These are phyloP conservation scores for Basidioascus undulatus DNA, from an alignment of 768 basidiomycete species.

Conservation along the genomic window DNA sequence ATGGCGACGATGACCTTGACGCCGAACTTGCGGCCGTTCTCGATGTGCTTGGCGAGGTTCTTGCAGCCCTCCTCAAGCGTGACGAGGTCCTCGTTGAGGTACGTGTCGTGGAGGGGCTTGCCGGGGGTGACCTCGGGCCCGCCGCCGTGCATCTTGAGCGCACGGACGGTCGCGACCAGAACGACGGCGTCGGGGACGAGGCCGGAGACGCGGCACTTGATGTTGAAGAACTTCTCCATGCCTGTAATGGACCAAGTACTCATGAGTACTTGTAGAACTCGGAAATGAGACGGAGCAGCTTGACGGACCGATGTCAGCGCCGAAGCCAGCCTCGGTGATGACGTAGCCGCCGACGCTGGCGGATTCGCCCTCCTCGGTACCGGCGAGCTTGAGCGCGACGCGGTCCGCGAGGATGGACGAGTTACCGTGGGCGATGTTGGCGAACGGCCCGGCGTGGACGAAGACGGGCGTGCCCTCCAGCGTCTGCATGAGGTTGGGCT, in stretches of 20 bases:
- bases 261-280: not conserved
- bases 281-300: constrained; percentile 1
- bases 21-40: constrained; percentile 85
- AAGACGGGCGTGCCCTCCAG: constrained; percentile 91
- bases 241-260: constrained; percentile 13
- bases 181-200: constrained; percentile 81
- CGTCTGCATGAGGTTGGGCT: constrained; percentile 97
- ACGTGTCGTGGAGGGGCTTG: constrained; percentile 76
- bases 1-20: constrained; percentile 88
- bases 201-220: constrained; percentile 87
- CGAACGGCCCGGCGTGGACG: constrained; percentile 95
- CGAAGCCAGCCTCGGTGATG: constrained; percentile 93
- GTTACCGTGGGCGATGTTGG: constrained; percentile 93
- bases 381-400: constrained; percentile 87
- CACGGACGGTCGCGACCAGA: constrained; percentile 90
- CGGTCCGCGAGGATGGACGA: constrained; percentile 96
- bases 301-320: constrained; percentile 96
- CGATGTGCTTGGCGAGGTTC: constrained; percentile 78
- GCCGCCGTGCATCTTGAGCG: constrained; percentile 97
- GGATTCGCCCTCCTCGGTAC: constrained; percentile 72
- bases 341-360: constrained; percentile 71
- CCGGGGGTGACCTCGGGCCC: constrained; percentile 92
- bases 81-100: constrained; percentile 76
- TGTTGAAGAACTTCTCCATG: constrained; percentile 99
- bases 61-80: constrained; percentile 75